Evolutionary conservation across 768 basidiomycete genomes (phyloP).

Genomic region (Rubroboletus satanas): DNA sequence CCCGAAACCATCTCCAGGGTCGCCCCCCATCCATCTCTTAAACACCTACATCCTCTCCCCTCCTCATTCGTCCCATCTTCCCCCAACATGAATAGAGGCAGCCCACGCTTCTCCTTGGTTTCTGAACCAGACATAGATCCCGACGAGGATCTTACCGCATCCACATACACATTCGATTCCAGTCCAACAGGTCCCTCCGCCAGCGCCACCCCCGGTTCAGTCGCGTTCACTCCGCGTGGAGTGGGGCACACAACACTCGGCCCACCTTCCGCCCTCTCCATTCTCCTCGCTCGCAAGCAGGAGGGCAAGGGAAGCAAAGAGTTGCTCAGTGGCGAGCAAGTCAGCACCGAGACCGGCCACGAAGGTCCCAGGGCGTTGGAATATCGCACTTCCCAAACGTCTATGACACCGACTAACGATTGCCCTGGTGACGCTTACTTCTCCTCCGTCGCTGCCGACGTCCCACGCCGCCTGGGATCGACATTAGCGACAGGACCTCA

Average conservation of each 20-base stretch:
- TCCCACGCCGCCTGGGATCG: neutral
- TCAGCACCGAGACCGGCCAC: neutral
- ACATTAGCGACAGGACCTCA: neutral
- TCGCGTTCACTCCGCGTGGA: constrained; percentile 22
- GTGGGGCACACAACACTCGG: constrained; percentile 18
- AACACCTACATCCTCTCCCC: constrained; percentile 13
- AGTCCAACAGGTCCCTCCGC: constrained; percentile 6
- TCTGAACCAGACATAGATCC: constrained; percentile 24
- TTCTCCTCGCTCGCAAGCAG: constrained; percentile 30
- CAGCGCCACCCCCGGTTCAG: constrained; percentile 5
- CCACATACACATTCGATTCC: constrained; percentile 29
- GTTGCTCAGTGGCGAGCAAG: neutral
- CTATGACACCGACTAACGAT: constrained; percentile 22
- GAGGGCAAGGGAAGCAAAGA: constrained; percentile 1
- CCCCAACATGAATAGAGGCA: constrained; percentile 19
- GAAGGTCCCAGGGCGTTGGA: neutral
- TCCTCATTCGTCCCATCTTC: constrained; percentile 26
- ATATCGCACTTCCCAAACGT: constrained; percentile 11
- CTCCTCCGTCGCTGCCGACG: neutral
- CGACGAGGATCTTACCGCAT: constrained; percentile 26
- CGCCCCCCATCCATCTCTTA: constrained; percentile 14
- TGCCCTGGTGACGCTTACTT: neutral
- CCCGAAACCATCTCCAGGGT: constrained; percentile 22
- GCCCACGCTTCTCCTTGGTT: constrained; percentile 22
- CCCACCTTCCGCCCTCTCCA: constrained; percentile 34